Evolutionary conservation across 805 yeast genomes (phyloP).

Genomic region (Dipodascus albidus): DNA sequence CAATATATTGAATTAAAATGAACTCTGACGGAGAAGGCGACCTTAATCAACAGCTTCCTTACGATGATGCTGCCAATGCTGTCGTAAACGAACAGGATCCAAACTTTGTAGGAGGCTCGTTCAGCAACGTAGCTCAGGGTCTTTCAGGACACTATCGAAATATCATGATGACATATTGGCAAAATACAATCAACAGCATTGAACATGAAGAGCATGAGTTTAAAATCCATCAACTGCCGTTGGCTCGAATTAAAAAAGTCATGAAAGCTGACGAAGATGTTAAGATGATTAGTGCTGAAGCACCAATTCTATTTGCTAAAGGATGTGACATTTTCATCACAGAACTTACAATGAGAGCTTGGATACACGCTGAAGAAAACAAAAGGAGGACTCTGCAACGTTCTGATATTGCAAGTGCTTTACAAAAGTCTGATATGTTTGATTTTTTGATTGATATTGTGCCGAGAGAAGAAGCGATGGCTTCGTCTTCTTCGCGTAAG

Average conservation of each 20-base stretch:
- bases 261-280: slow-evolving; percentile 98
- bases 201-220: slow-evolving; percentile 66
- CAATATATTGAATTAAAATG: neutral
- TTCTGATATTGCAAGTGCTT: slow-evolving; percentile 89
- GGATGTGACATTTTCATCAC: slow-evolving; percentile 97
- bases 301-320: slow-evolving; percentile 93
- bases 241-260: slow-evolving; percentile 92
- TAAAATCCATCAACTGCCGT: slow-evolving; percentile 86
- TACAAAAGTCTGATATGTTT: slow-evolving; percentile 92
- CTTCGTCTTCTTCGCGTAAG: slow-evolving; percentile 7
- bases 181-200: slow-evolving; percentile 80
- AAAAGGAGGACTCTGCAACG: slow-evolving; percentile 90
- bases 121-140: slow-evolving; percentile 89
- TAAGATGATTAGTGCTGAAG: slow-evolving; percentile 95
- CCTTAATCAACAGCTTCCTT: neutral
- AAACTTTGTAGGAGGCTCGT: slow-evolving; percentile 42
- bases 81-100: neutral
- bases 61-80: neutral
- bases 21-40: neutral
- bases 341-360: slow-evolving; percentile 95
- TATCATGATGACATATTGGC: slow-evolving; percentile 95
- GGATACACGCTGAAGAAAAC: slow-evolving; percentile 97
- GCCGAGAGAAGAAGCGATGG: slow-evolving; percentile 67
- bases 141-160: slow-evolving; percentile 70
- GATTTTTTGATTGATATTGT: slow-evolving; percentile 94